These are phyloP conservation scores for Oryza officinalis DNA, from an alignment of 176 grass and related monocot genomes.

Conservation along the genomic window DNA sequence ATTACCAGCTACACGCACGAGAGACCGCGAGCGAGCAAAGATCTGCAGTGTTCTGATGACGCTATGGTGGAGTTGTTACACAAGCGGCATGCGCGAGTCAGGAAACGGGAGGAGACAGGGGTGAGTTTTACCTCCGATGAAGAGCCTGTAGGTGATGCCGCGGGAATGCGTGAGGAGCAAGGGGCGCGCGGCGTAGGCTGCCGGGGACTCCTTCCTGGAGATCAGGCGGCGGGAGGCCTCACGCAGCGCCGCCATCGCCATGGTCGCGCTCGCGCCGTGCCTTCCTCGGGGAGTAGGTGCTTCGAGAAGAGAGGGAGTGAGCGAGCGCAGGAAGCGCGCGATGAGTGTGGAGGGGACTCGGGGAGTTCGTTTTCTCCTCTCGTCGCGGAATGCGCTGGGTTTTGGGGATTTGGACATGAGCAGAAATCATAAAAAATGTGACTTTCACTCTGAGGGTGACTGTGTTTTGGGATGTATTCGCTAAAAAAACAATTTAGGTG, in stretches of 20 bases:
- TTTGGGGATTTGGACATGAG: background rate
- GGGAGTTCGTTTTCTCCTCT: no score
- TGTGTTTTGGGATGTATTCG: no score
- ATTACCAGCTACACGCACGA: background rate
- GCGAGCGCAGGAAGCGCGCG: no score
- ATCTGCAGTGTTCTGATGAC: no score
- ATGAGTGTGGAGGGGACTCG: no score
- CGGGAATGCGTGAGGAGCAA: constrained; percentile 38
- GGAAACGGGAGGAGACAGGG: background rate
- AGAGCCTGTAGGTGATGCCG: constrained; percentile 49
- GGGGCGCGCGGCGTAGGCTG: background rate
- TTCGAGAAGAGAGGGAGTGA: no score
- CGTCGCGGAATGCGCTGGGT: background rate
- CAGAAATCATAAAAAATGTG: no score
- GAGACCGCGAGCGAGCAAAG: background rate
- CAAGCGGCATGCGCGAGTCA: background rate
- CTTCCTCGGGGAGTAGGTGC: no score
- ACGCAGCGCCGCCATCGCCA: constrained; percentile 42
- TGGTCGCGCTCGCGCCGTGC: background rate
- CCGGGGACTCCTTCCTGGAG: background rate
- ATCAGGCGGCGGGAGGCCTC: constrained; percentile 35
- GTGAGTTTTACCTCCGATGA: constrained; percentile 40
- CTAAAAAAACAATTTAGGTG: no score
- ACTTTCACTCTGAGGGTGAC: no score
- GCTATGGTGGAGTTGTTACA: background rate